Conservation (phyloP, 2,329 filamentous ascomycete species). For the Fusarium redolens region DNA sequence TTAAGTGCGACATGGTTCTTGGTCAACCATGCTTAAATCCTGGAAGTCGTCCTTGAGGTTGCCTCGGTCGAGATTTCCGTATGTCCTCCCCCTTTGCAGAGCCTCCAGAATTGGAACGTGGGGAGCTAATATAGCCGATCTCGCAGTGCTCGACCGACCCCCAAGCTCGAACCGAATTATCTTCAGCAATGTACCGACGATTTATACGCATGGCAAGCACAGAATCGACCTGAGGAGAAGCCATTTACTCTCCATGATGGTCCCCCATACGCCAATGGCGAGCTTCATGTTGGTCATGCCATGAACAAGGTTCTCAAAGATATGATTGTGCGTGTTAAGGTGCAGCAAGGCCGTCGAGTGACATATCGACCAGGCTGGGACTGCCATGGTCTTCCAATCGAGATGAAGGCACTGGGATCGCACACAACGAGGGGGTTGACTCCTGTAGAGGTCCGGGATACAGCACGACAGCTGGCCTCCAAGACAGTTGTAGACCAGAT, state of each 20-base stretch:
- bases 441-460: conserved; percentile 70
- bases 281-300: conserved; percentile 91
- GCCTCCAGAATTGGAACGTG: not conserved
- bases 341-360: conserved; percentile 77
- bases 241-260: conserved; percentile 92
- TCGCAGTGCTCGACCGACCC: conserved; percentile 62
- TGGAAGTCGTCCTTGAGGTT: conserved; percentile 82
- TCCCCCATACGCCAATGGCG: conserved; percentile 95
- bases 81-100: conserved; percentile 44
- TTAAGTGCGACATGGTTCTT: conserved; percentile 45
- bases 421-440: conserved; percentile 56
- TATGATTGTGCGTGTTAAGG: conserved; percentile 84
- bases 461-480: conserved; percentile 73
- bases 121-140: conserved; percentile 34
- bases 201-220: conserved; percentile 87
- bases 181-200: conserved; percentile 85
- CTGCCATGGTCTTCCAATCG: conserved; percentile 96
- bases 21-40: conserved; percentile 62
- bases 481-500: conserved; percentile 79
- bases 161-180: conserved; percentile 65
- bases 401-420: conserved; percentile 87
- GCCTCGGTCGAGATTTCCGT: conserved; percentile 80
- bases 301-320: conserved; percentile 98
- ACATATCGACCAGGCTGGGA: conserved; percentile 95
- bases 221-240: conserved; percentile 63